Conservation (phyloP, 768 basidiomycete species). For the Ephemerocybe angulata region DNA sequence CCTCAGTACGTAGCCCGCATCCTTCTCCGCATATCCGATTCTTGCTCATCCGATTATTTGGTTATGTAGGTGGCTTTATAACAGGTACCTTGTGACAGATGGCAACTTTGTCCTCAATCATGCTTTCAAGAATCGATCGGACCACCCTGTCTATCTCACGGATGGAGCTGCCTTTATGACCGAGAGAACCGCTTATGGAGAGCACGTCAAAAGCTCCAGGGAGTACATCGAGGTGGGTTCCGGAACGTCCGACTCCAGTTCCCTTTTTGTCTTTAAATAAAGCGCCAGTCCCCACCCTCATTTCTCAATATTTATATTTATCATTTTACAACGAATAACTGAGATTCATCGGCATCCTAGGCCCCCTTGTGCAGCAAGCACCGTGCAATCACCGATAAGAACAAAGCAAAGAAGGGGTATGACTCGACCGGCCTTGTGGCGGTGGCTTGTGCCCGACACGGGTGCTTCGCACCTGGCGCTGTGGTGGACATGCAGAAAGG, state of each 20-base stretch:
- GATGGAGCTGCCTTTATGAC: neutral
- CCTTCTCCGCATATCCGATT: no score
- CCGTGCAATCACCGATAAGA: neutral
- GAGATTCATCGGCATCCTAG: neutral
- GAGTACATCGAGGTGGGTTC: constrained; percentile 8
- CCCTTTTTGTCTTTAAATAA: no score
- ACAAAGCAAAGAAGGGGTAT: neutral
- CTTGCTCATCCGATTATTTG: no score
- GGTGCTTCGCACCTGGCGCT: constrained; percentile 1
- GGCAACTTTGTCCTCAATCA: constrained; percentile 6
- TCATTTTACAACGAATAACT: no score
- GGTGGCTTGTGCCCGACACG: neutral
- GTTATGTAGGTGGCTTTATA: neutral
- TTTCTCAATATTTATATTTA: no score
- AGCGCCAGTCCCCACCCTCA: no score
- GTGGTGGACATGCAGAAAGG: neutral
- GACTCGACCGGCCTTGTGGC: neutral
- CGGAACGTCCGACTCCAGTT: no score
- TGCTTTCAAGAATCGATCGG: neutral
- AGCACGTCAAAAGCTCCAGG: constrained; percentile 4
- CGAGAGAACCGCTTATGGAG: neutral
- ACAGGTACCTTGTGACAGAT: neutral
- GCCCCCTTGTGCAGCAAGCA: neutral
- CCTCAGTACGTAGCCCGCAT: constrained; percentile 1
- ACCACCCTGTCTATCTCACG: neutral